Percentiles rank a stretch among this genome's conserved stretches.
Conservation (phyloP, 1,139 yeast species). For the Chernovozyma aurita region DNA sequence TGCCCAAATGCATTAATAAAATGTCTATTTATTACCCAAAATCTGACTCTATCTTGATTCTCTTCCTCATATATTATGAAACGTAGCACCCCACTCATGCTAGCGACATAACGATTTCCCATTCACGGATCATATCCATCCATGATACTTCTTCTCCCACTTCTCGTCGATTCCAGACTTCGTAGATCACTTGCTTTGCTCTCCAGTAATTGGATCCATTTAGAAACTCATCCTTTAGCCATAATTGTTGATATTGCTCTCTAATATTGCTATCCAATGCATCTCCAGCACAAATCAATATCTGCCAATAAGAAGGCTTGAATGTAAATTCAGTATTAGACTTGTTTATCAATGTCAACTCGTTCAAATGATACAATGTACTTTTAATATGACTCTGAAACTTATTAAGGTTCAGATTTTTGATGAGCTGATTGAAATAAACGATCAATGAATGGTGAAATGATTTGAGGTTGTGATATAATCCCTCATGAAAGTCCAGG, state of each 20-base stretch:
- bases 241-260: constrained; percentile 25
- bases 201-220: constrained; percentile 43
- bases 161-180: constrained; percentile 46
- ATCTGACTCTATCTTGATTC: too few relatives aligned
- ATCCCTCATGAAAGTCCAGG: constrained; percentile 33
- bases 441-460: constrained; percentile 43
- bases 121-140: constrained; percentile 51
- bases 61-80: too few relatives aligned
- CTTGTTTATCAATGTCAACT: constrained; percentile 16
- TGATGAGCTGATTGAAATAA: constrained; percentile 43
- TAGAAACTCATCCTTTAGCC: constrained; percentile 23
- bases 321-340: constrained; percentile 10
- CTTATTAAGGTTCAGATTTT: constrained; percentile 27
- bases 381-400: constrained; percentile 31
- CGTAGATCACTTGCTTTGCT: constrained; percentile 48
- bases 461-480: constrained; percentile 33
- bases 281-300: constrained; percentile 47
- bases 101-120: constrained; percentile 44
- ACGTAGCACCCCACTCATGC: too few relatives aligned
- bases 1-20: too few relatives aligned
- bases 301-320: constrained; percentile 44
- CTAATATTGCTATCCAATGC: constrained; percentile 22
- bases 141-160: constrained; percentile 42
- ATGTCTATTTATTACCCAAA: too few relatives aligned
- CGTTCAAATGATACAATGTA: constrained; percentile 28